A percentile compares a stretch with the other conserved stretches of the same genome.
These are phyloP conservation scores for Leccinum subspadiceum DNA, from an alignment of 1,284 basidiomycete species.

Conservation along the genomic window DNA sequence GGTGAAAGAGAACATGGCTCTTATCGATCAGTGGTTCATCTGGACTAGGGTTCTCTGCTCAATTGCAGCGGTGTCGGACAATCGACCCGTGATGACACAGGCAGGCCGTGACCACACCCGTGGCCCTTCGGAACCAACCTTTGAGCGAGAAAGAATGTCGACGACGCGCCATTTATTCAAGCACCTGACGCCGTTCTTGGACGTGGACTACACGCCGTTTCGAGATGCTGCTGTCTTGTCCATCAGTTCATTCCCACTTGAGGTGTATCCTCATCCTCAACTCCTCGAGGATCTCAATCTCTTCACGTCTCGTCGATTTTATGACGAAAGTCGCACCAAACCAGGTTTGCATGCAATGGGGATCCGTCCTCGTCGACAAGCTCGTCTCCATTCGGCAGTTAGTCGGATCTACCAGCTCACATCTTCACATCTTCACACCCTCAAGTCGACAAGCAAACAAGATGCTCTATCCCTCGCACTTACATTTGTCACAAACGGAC, in stretches of 20 bases:
- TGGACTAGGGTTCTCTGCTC: constrained; percentile 85
- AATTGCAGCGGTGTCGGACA: constrained; percentile 71
- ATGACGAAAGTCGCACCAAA: constrained; percentile 71
- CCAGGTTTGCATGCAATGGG: constrained; percentile 54
- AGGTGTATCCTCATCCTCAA: constrained; percentile 40
- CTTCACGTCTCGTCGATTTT: constrained; percentile 79
- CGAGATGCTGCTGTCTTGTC: constrained; percentile 86
- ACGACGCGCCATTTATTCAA: constrained; percentile 83
- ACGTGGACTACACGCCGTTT: constrained; percentile 81
- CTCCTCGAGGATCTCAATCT: constrained; percentile 77
- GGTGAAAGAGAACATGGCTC: constrained; percentile 60
- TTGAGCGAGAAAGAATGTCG: constrained; percentile 73
- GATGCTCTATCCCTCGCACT: constrained; percentile 78
- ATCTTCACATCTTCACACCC: constrained; percentile 57
- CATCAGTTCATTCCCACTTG: constrained; percentile 81
- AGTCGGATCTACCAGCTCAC: constrained; percentile 89
- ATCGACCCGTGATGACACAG: constrained; percentile 51
- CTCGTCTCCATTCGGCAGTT: constrained; percentile 85
- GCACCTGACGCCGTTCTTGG: constrained; percentile 83
- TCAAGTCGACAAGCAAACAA: constrained; percentile 68
- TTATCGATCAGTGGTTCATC: constrained; percentile 85
- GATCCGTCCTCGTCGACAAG: constrained; percentile 69
- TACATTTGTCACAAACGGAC: constrained; percentile 84
- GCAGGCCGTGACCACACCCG: constrained; percentile 67
- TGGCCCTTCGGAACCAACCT: constrained; percentile 68